These are phyloP conservation scores for Naganishia onofrii DNA, from an alignment of 768 basidiomycete species.

Conservation along the genomic window DNA sequence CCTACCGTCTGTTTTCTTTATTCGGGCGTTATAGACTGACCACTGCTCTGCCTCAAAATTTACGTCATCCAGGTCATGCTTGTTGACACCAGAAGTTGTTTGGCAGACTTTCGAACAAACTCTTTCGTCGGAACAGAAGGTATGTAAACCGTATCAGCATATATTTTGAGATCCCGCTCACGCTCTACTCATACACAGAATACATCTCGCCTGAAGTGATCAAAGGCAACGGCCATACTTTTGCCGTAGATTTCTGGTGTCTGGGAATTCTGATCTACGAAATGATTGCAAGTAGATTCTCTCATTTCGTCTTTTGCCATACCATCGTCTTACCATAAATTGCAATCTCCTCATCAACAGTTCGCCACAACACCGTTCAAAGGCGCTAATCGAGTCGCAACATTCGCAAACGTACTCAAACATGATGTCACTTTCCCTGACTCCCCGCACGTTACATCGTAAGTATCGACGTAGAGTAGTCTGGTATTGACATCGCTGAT, in stretches of 20 bases:
- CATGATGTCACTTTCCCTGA: slow-evolving; percentile 84
- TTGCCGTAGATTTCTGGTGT: slow-evolving; percentile 99
- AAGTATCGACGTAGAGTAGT: slow-evolving; percentile 49
- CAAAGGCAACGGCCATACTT: slow-evolving; percentile 90
- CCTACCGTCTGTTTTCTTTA: slow-evolving; percentile 10
- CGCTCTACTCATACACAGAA: slow-evolving; percentile 59
- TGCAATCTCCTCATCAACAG: slow-evolving; percentile 54
- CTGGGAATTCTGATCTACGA: slow-evolving; percentile 97
- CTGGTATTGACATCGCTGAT: background rate
- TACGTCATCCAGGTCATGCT: slow-evolving; percentile 66
- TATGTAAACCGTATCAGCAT: slow-evolving; percentile 49
- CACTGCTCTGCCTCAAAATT: slow-evolving; percentile 18
- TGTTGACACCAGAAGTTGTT: slow-evolving; percentile 95
- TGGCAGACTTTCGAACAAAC: slow-evolving; percentile 95
- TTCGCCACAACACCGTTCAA: slow-evolving; percentile 99
- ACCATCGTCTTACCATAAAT: background rate
- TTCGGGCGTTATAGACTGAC: slow-evolving; percentile 1
- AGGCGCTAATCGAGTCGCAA: slow-evolving; percentile 87
- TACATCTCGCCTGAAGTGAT: slow-evolving; percentile 99
- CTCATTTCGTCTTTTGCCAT: background rate
- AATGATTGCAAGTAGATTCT: slow-evolving; percentile 58
- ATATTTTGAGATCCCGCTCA: background rate
- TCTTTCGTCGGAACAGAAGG: slow-evolving; percentile 99
- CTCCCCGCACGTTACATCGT: slow-evolving; percentile 72
- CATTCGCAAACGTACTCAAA: slow-evolving; percentile 91